Conservation (phyloP, 495 filamentous ascomycete genomes). For the Trichoderma parareesei region DNA sequence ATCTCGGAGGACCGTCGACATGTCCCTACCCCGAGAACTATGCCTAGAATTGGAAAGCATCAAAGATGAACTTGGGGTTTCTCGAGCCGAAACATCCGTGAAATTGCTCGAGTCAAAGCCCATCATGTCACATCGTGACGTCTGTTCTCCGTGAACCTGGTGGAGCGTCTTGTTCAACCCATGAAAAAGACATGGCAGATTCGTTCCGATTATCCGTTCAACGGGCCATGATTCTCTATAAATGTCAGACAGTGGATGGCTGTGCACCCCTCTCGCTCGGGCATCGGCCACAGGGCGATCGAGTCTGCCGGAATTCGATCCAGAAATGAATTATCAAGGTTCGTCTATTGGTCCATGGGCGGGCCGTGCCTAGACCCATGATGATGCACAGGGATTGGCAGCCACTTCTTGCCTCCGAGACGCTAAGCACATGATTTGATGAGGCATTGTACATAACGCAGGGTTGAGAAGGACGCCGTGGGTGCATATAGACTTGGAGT, state of each 20-base stretch:
- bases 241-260: background rate
- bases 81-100: background rate
- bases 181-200: background rate
- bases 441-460: no score
- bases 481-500: no score
- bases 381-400: conserved; percentile 1
- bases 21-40: background rate
- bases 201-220: conserved; percentile 9
- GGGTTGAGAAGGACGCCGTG: no score
- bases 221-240: background rate
- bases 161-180: background rate
- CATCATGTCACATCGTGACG: conserved; percentile 4
- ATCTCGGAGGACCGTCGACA: background rate
- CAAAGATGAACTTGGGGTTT: background rate
- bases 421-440: background rate
- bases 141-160: background rate
- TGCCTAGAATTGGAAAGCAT: background rate
- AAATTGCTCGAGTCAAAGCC: background rate
- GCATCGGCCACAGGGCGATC: background rate
- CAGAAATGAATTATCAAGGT: background rate
- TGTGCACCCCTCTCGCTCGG: background rate
- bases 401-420: conserved; percentile 7
- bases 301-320: background rate
- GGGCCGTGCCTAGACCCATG: conserved; percentile 1
- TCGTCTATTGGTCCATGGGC: background rate